Evolutionary conservation across 768 basidiomycete species (phyloP).

Genomic region (Suillus fuscotomentosus): DNA sequence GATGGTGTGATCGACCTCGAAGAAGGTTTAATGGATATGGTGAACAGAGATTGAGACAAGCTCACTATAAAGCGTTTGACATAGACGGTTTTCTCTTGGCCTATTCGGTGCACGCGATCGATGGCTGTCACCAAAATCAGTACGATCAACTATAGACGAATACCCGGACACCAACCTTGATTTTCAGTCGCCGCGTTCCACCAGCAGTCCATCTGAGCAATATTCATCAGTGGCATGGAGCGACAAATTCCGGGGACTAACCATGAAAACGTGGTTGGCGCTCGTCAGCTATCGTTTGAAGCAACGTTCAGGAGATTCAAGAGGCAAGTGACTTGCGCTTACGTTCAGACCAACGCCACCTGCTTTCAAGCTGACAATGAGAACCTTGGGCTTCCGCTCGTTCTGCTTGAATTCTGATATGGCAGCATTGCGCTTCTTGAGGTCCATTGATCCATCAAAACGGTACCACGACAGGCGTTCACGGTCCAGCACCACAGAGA

Average conservation of each 20-base stretch:
- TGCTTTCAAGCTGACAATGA: conserved; percentile 82
- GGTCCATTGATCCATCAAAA: conserved; percentile 91
- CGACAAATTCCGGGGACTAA: conserved; percentile 24
- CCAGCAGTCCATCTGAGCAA: conserved; percentile 83
- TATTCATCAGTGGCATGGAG: conserved; percentile 2
- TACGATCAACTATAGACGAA: background rate
- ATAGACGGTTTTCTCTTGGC: conserved; percentile 78
- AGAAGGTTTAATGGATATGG: background rate
- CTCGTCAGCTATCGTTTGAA: conserved; percentile 53
- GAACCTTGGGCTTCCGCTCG: conserved; percentile 69
- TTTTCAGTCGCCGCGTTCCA: conserved; percentile 86
- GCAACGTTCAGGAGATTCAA: conserved; percentile 7
- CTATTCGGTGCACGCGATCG: conserved; percentile 83
- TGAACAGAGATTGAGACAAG: background rate
- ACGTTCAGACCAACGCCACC: conserved; percentile 92
- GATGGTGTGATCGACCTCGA: conserved; percentile 68
- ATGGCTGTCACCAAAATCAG: conserved; percentile 52
- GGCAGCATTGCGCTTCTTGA: conserved; percentile 75
- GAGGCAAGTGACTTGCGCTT: conserved; percentile 20
- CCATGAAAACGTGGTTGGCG: conserved; percentile 88
- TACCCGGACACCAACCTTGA: conserved; percentile 51
- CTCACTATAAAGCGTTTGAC: conserved; percentile 84
- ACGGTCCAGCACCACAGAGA: conserved; percentile 66
- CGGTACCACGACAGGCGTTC: conserved; percentile 70
- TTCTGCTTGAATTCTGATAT: conserved; percentile 74